A percentile compares a stretch with the other conserved stretches of the same genome.
phyloP scores from a whole-genome alignment of 441 rosid species.

The Daphne laureola region DNA sequence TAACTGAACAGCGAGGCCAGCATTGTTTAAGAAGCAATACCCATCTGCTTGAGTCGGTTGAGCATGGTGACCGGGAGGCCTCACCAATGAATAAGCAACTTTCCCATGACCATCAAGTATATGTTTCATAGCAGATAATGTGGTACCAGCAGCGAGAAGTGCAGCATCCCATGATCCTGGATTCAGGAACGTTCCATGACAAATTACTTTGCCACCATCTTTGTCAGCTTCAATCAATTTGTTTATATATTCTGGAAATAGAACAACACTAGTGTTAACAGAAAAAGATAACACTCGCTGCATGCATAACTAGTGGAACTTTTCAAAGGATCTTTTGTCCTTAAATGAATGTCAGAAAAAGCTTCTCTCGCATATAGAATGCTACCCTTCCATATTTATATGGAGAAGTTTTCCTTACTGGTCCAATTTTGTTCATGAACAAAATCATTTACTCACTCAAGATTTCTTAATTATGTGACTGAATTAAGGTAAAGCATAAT shows the following conservation, averaged over 20 bases:
- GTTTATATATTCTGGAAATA: conserved; percentile 46
- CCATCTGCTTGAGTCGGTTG: conserved; percentile 85
- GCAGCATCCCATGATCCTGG: conserved; percentile 69
- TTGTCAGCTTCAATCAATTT: conserved; percentile 45
- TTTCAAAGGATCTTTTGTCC: no score
- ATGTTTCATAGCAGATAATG: conserved; percentile 67
- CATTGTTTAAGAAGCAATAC: conserved; percentile 82
- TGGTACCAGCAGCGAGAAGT: conserved; percentile 79
- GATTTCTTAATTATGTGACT: no score
- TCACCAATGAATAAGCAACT: conserved; percentile 62
- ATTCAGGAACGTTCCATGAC: conserved; percentile 62
- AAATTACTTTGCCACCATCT: conserved; percentile 44
- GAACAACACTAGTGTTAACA: not conserved
- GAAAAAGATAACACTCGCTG: not conserved
- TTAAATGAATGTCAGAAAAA: no score
- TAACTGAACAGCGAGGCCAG: conserved; percentile 60
- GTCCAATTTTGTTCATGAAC: no score
- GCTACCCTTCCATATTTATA: no score
- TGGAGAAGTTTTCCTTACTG: no score
- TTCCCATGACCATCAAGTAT: conserved; percentile 55
- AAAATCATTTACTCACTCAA: no score
- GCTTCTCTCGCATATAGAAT: no score
- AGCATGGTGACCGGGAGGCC: conserved; percentile 94
- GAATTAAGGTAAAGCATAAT: no score
- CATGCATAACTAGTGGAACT: no score